These are phyloP conservation scores for Alternaria metachromatica DNA, from an alignment of 2,329 filamentous ascomycete genomes.

Conservation along the genomic window DNA sequence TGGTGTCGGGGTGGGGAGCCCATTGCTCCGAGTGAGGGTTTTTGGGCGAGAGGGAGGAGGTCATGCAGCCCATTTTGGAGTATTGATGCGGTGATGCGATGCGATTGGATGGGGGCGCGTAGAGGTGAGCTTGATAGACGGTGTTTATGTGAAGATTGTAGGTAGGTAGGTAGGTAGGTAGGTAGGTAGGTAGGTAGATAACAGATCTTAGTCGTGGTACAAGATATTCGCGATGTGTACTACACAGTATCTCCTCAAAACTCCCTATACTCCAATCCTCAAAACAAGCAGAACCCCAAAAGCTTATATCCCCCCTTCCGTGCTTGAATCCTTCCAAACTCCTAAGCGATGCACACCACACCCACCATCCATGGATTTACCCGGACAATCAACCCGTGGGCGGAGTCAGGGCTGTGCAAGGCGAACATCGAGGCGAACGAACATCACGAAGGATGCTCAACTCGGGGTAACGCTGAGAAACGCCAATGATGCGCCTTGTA, in stretches of 20 bases:
- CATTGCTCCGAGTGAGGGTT: not conserved
- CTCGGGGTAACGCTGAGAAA: not conserved
- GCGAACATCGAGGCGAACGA: not conserved
- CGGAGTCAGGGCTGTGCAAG: not conserved
- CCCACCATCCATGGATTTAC: not conserved
- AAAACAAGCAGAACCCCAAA: not conserved
- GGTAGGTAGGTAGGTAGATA: not conserved
- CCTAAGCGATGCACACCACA: not conserved
- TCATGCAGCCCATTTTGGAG: not conserved
- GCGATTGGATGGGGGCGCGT: not conserved
- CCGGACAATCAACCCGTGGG: not conserved
- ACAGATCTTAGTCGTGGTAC: not conserved
- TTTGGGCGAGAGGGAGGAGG: not conserved
- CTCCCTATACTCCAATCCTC: not conserved
- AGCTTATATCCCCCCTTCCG: not conserved
- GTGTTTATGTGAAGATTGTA: not conserved
- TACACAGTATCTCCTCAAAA: not conserved
- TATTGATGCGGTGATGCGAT: not conserved
- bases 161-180: not conserved
- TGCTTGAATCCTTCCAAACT: not conserved
- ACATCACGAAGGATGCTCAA: not conserved
- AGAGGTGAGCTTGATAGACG: not conserved
- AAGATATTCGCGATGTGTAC: not conserved
- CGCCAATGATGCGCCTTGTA: not conserved
- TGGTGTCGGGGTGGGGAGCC: not conserved